phyloP scores from a whole-genome alignment of 2,329 filamentous ascomycete species.

The Talaromyces sp. region DNA sequence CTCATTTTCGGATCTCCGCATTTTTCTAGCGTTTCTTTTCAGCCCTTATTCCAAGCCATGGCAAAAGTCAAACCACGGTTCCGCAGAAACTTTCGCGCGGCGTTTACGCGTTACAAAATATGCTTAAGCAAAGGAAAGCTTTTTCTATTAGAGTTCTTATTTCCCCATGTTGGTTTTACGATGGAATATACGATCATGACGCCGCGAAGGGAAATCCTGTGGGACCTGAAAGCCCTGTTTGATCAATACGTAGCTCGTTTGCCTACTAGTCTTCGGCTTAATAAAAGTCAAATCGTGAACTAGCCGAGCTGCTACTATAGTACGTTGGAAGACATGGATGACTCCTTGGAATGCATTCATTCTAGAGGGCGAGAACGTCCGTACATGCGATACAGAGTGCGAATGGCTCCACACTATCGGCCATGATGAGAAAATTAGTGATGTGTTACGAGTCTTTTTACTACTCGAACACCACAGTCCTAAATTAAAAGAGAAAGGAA shows the following conservation, averaged over 20 bases:
- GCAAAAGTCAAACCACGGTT: slow-evolving; percentile 5
- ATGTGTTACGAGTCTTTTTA: not conserved
- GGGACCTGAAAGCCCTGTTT: not conserved
- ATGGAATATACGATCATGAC: not conserved
- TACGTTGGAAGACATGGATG: not conserved
- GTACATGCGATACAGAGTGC: not conserved
- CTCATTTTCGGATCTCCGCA: not conserved
- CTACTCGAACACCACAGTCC: not conserved
- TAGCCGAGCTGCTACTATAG: not conserved
- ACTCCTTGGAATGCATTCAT: not conserved
- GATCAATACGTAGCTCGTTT: not conserved
- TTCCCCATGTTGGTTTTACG: not conserved
- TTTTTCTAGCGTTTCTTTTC: slow-evolving; percentile 4
- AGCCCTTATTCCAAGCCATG: not conserved
- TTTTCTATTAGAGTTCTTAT: slow-evolving; percentile 4
- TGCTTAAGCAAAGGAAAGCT: not conserved
- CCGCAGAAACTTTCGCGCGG: not conserved
- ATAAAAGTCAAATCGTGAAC: not conserved
- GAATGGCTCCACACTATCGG: not conserved
- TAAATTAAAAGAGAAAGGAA: not conserved
- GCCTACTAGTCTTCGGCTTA: not conserved
- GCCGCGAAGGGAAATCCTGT: not conserved
- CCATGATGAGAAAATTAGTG: not conserved
- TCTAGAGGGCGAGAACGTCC: not conserved
- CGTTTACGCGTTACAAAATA: not conserved